phyloP scores from a whole-genome alignment of 2,329 filamentous ascomycete species.

The Sphaceloma murrayae region DNA sequence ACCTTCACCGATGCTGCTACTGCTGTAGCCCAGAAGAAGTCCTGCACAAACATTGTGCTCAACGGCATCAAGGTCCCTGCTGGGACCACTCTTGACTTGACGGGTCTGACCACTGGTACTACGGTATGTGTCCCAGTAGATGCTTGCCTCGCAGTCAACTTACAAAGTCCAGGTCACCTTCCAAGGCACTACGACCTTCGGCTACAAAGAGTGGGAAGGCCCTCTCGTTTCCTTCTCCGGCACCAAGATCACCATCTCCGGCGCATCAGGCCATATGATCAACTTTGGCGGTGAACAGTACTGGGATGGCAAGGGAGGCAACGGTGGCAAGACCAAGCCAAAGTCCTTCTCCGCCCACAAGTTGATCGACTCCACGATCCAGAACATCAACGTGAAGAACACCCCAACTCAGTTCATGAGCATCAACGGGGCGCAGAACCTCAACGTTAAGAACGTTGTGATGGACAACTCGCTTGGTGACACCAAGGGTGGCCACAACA shows the following conservation, averaged over 20 bases:
- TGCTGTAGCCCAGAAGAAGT: constrained; percentile 18
- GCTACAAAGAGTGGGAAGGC: constrained; percentile 55
- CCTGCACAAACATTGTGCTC: constrained; percentile 33
- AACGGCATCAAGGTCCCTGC: constrained; percentile 31
- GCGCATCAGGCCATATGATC: constrained; percentile 44
- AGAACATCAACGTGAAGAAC: constrained; percentile 44
- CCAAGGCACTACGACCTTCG: constrained; percentile 57
- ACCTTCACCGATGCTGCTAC: constrained; percentile 20
- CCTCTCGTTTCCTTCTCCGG: constrained; percentile 55
- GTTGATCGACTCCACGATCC: constrained; percentile 43
- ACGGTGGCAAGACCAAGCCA: constrained; percentile 54
- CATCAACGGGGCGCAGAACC: constrained; percentile 35
- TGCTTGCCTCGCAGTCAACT: neutral
- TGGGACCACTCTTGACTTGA: constrained; percentile 31
- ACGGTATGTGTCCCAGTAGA: constrained; percentile 22
- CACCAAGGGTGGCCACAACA: constrained; percentile 24
- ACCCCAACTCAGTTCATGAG: constrained; percentile 47
- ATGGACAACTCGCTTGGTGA: constrained; percentile 51
- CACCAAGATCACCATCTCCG: constrained; percentile 44
- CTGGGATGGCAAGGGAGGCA: constrained; percentile 54
- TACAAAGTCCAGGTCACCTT: constrained; percentile 49
- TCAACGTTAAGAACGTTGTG: constrained; percentile 42
- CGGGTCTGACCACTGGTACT: constrained; percentile 27
- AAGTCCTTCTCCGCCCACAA: constrained; percentile 52
- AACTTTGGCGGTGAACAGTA: constrained; percentile 48